Evolutionary conservation across 169 alveolate species (phyloP).

Genomic region (Plasmodium vivax): DNA sequence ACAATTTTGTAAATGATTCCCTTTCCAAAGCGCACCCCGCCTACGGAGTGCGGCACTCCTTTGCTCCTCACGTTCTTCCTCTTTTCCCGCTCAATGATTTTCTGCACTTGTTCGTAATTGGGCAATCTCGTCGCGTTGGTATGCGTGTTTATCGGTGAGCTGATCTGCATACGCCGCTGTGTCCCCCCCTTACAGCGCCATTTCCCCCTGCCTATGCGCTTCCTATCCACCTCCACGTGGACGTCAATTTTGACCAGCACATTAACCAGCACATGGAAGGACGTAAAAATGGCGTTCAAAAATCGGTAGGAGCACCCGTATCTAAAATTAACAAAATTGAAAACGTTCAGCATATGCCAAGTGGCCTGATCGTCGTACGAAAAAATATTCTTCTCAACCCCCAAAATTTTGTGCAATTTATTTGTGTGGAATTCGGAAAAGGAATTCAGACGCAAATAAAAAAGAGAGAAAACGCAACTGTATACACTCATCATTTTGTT

Average conservation of each 20-base stretch:
- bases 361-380: conserved; percentile 23
- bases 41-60: not conserved
- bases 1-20: conserved; percentile 35
- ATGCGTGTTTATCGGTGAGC: not conserved
- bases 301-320: conserved; percentile 68
- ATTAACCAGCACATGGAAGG: conserved; percentile 54
- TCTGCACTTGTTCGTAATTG: not conserved
- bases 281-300: conserved; percentile 40
- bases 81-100: not conserved
- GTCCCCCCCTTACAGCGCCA: not conserved
- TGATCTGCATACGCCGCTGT: not conserved
- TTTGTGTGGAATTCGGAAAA: conserved; percentile 44
- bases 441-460: conserved; percentile 54
- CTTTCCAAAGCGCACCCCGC: conserved; percentile 4
- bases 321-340: conserved; percentile 55
- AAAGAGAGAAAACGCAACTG: conserved; percentile 44
- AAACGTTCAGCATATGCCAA: conserved; percentile 9
- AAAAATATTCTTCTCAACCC: not conserved
- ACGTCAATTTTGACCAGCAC: conserved; percentile 6
- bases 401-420: conserved; percentile 15
- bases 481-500: conserved; percentile 52
- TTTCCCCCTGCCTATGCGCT: conserved; percentile 18
- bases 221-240: conserved; percentile 12
- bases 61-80: not conserved
- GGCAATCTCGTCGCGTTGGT: no score